Conservation (phyloP, 83 land plant species). For the Thuja plicata region DNA sequence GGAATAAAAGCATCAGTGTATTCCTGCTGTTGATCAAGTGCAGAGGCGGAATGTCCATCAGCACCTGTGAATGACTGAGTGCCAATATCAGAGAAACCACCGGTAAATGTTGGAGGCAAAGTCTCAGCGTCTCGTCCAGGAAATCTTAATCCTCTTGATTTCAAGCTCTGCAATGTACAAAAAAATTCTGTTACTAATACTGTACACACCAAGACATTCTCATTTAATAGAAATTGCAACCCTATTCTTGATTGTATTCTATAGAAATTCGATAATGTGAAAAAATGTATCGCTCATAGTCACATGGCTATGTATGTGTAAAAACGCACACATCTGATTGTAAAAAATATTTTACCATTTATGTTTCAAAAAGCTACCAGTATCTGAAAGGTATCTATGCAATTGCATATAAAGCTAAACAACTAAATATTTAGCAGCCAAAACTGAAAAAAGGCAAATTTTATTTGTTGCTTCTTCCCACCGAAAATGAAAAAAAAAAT, state of each 20-base stretch:
- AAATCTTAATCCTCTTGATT: constrained; percentile 84
- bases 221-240: neutral
- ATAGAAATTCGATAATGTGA: neutral
- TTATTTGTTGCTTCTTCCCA: no score
- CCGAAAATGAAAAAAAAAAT: no score
- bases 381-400: neutral
- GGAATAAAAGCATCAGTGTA: constrained; percentile 36
- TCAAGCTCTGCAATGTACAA: constrained; percentile 66
- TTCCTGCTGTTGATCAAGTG: constrained; percentile 19
- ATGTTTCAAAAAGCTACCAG: neutral
- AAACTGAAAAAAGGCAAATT: no score
- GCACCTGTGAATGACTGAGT: constrained; percentile 18
- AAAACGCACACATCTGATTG: neutral
- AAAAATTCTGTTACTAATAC: neutral
- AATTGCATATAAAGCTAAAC: neutral
- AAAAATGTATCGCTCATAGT: neutral
- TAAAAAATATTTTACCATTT: neutral
- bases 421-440: neutral
- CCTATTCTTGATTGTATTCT: neutral
- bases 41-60: constrained; percentile 2
- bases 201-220: neutral
- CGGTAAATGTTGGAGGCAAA: constrained; percentile 88
- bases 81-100: constrained; percentile 59
- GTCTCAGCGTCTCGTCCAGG: constrained; percentile 93
- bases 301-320: neutral